Percentiles rank a stretch among this genome's conserved stretches.
phyloP scores from a whole-genome alignment of 306 rosid species.

The Citrullus mucosospermus region DNA sequence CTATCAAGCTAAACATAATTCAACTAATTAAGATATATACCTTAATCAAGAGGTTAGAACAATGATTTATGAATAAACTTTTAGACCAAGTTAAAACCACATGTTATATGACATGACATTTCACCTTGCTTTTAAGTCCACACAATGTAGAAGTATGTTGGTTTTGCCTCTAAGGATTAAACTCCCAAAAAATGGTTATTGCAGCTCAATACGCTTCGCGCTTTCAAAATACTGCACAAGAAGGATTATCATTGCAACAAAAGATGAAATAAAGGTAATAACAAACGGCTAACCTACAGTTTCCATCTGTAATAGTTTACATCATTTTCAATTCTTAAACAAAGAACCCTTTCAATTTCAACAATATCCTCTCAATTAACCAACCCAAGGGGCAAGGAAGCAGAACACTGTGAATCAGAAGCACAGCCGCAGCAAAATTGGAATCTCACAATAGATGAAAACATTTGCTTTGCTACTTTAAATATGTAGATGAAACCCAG shows the following conservation, averaged over 20 bases:
- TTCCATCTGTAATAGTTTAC: neutral
- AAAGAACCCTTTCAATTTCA: neutral
- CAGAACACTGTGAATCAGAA: constrained; percentile 3
- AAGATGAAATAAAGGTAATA: neutral
- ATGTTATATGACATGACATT: neutral
- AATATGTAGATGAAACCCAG: constrained; percentile 89
- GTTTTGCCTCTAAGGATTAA: neutral
- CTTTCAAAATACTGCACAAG: neutral
- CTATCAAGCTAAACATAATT: too few relatives aligned
- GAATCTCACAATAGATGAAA: constrained; percentile 7
- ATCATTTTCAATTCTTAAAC: neutral
- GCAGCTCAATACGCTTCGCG: neutral
- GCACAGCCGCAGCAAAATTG: constrained; percentile 29
- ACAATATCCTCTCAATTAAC: neutral
- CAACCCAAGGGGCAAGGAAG: neutral
- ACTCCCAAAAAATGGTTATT: neutral
- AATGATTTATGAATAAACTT: neutral
- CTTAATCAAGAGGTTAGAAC: neutral
- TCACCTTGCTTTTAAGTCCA: neutral
- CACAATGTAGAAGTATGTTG: neutral
- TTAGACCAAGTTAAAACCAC: neutral
- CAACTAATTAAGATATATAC: too few relatives aligned
- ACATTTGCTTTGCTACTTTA: constrained; percentile 25
- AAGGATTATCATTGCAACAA: neutral
- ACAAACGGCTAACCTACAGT: neutral